phyloP scores from a whole-genome alignment of 2,329 filamentous ascomycete genomes.

The Aplosporella prunicola region DNA sequence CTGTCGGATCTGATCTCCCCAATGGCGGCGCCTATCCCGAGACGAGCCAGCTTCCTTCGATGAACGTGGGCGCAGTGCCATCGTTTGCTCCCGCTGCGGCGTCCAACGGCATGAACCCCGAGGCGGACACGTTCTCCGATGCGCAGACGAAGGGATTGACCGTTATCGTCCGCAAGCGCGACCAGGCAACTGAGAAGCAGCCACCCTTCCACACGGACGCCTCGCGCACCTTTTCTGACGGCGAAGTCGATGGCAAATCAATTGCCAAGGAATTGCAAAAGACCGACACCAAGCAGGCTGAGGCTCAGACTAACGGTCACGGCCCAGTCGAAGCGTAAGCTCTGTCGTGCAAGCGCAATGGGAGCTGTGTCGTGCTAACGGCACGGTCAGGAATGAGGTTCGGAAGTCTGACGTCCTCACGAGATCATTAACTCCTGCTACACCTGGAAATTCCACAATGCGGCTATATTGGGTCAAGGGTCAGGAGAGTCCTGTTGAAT shows the following conservation, averaged over 20 bases:
- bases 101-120: conserved; percentile 21
- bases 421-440: conserved; percentile 17
- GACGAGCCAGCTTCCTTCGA: conserved; percentile 3
- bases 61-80: conserved; percentile 10
- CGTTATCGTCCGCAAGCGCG: conserved; percentile 42
- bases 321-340: conserved; percentile 24
- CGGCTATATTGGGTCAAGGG: conserved; percentile 43
- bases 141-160: conserved; percentile 43
- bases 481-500: conserved; percentile 33
- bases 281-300: conserved; percentile 29
- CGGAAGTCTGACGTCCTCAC: conserved; percentile 10
- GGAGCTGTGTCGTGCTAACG: conserved; percentile 17
- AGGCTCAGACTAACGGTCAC: conserved; percentile 27
- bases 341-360: conserved; percentile 7
- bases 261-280: conserved; percentile 41
- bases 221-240: conserved; percentile 46
- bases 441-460: conserved; percentile 11
- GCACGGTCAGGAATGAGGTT: conserved; percentile 15
- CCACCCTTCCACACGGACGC: conserved; percentile 32
- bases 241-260: conserved; percentile 45
- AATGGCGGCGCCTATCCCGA: conserved; percentile 8
- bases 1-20: conserved; percentile 3
- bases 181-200: conserved; percentile 23
- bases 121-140: conserved; percentile 42
- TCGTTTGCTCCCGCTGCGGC: conserved; percentile 15